A percentile compares a stretch with the other conserved stretches of the same genome.
Evolutionary conservation across 179 eudicot genomes (phyloP).

Genomic region (Pouteria campechiana): DNA sequence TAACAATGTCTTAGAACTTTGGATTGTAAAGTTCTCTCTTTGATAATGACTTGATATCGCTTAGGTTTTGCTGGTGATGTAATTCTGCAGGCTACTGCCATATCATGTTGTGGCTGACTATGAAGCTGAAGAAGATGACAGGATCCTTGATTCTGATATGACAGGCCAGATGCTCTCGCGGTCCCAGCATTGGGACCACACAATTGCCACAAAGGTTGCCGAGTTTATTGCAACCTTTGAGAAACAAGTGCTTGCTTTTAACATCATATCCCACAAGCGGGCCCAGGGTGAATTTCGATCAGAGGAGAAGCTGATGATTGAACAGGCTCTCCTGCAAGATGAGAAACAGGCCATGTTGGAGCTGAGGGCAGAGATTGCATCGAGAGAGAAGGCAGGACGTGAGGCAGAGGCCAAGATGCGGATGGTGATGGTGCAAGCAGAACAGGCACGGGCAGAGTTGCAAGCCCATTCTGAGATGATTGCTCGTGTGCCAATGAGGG

Average conservation of each 20-base stretch:
- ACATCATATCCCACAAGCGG: constrained; percentile 73
- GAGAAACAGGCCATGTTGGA: constrained; percentile 58
- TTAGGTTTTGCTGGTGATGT: too few species aligned
- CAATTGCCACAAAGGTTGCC: constrained; percentile 84
- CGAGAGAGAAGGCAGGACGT: constrained; percentile 67
- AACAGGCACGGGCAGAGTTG: constrained; percentile 67
- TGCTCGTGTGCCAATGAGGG: constrained; percentile 65
- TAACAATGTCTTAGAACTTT: too few species aligned
- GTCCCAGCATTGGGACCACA: constrained; percentile 97
- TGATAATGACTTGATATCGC: too few species aligned
- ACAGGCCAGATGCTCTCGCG: constrained; percentile 80
- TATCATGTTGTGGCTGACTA: constrained; percentile 99
- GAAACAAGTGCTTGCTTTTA: constrained; percentile 86
- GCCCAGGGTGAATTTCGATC: constrained; percentile 82
- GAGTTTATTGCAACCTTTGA: constrained; percentile 87
- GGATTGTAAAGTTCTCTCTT: too few species aligned
- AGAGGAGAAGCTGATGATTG: constrained; percentile 85
- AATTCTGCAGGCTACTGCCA: constrained; percentile 66
- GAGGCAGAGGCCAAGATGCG: constrained; percentile 71
- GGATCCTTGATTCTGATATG: constrained; percentile 90
- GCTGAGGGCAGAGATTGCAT: constrained; percentile 57
- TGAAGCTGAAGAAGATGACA: constrained; percentile 97
- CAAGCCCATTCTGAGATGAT: constrained; percentile 57
- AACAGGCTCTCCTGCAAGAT: constrained; percentile 74
- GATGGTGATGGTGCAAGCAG: constrained; percentile 55